Conservation (phyloP, 1,284 basidiomycete genomes). For the Amylostereum areolatum region DNA sequence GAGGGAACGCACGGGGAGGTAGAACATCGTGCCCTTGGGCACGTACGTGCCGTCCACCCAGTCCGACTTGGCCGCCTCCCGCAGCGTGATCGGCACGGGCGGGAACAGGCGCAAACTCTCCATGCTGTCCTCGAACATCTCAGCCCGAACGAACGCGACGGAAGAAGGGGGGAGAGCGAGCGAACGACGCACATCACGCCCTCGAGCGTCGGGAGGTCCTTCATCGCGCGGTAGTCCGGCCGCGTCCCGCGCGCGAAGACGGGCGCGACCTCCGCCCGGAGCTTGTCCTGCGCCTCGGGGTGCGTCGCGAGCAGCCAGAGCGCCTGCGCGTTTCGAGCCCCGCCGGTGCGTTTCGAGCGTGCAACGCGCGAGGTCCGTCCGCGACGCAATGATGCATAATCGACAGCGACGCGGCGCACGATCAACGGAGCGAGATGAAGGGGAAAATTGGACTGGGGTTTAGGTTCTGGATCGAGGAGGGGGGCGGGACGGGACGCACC, state of each 20-base stretch:
- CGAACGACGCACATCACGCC: constrained; percentile 35
- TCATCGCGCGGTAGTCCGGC: constrained; percentile 39
- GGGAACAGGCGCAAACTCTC: constrained; percentile 37
- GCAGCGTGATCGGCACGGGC: constrained; percentile 41
- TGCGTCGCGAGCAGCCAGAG: constrained; percentile 33
- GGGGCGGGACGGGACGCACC: constrained; percentile 26
- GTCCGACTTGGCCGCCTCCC: constrained; percentile 34
- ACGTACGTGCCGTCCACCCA: constrained; percentile 39
- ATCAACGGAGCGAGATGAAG: neutral
- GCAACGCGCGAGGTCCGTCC: no score
- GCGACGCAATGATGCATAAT: no score
- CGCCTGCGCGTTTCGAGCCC: constrained; percentile 27
- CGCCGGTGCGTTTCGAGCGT: neutral
- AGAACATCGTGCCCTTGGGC: constrained; percentile 40
- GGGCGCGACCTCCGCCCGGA: constrained; percentile 37
- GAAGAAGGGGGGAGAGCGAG: neutral
- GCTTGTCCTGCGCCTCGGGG: constrained; percentile 29
- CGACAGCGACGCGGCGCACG: no score
- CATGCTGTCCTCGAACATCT: constrained; percentile 15
- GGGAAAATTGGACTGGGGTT: neutral
- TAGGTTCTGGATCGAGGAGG: no score
- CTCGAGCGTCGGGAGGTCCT: constrained; percentile 40
- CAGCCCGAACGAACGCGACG: neutral
- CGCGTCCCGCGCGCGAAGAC: constrained; percentile 28
- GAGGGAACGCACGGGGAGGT: constrained; percentile 33